These are phyloP conservation scores for Ophiognomonia clavigignenti-juglandacearum DNA, from an alignment of 2,329 filamentous ascomycete genomes.

Conservation along the genomic window DNA sequence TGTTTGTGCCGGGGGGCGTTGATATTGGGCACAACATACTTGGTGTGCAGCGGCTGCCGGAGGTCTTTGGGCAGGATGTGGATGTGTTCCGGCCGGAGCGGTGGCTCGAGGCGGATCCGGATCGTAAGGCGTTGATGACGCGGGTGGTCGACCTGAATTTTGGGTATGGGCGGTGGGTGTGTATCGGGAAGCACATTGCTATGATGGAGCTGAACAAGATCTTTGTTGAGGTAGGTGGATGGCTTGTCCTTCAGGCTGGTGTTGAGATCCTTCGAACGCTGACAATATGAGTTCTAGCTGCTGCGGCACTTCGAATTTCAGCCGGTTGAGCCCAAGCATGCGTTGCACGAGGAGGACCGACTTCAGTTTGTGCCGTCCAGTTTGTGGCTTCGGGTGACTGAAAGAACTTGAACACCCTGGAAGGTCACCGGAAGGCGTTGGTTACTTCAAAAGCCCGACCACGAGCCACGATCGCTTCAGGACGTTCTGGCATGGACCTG, in stretches of 20 bases:
- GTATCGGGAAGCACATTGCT: constrained; percentile 10
- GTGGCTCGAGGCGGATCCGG: constrained; percentile 35
- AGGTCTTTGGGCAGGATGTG: constrained; percentile 50
- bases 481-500: background rate
- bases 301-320: background rate
- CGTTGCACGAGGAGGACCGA: background rate
- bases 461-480: background rate
- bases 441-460: background rate
- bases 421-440: too few species aligned
- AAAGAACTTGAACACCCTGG: background rate
- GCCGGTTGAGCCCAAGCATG: background rate
- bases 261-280: background rate
- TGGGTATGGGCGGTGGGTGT: constrained; percentile 35
- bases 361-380: background rate
- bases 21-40: constrained; percentile 32
- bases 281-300: background rate
- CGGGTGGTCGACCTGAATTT: constrained; percentile 45
- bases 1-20: constrained; percentile 15
- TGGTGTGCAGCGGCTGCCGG: constrained; percentile 56
- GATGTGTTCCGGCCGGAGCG: constrained; percentile 43
- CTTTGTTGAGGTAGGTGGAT: constrained; percentile 31
- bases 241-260: background rate
- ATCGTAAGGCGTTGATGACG: constrained; percentile 31
- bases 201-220: constrained; percentile 11
- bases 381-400: background rate